A percentile compares a stretch with the other conserved stretches of the same genome.
phyloP scores from a whole-genome alignment of 2,329 filamentous ascomycete genomes.

The Geosmithia flava region DNA sequence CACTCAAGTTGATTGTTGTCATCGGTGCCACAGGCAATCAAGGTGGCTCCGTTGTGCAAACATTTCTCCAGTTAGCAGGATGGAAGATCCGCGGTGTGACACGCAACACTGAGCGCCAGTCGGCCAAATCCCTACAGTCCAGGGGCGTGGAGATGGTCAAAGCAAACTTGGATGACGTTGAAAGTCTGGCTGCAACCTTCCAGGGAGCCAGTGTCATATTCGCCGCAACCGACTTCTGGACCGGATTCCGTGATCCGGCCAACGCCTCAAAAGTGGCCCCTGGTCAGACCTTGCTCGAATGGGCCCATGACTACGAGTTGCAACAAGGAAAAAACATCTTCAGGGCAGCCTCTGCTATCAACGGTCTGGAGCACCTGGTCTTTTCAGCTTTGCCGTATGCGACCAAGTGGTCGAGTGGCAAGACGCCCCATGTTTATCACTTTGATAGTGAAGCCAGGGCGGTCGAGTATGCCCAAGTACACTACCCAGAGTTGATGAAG shows the following conservation, averaged over 20 bases:
- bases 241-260: conserved; percentile 3
- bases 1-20: conserved; percentile 3
- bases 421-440: conserved; percentile 3
- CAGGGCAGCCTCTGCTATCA: conserved; percentile 5
- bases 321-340: conserved; percentile 3
- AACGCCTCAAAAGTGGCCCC: background rate
- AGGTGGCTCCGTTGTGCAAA: conserved; percentile 6
- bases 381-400: conserved; percentile 6
- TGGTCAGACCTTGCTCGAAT: conserved; percentile 1
- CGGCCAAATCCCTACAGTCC: conserved; percentile 14
- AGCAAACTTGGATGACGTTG: conserved; percentile 17
- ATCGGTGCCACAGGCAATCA: conserved; percentile 5
- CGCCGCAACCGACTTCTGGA: conserved; percentile 18
- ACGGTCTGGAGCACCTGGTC: conserved; percentile 4
- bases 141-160: conserved; percentile 22
- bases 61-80: conserved; percentile 4
- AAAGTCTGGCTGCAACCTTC: conserved; percentile 20
- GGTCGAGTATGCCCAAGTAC: background rate
- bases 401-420: conserved; percentile 7
- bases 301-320: conserved; percentile 6
- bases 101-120: conserved; percentile 23
- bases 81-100: conserved; percentile 18
- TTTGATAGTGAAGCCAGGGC: background rate
- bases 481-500: background rate
- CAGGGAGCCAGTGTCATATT: conserved; percentile 23